These are phyloP conservation scores for Entomophthora muscae DNA, from an alignment of 371 early-diverging fungal species.

Conservation along the genomic window DNA sequence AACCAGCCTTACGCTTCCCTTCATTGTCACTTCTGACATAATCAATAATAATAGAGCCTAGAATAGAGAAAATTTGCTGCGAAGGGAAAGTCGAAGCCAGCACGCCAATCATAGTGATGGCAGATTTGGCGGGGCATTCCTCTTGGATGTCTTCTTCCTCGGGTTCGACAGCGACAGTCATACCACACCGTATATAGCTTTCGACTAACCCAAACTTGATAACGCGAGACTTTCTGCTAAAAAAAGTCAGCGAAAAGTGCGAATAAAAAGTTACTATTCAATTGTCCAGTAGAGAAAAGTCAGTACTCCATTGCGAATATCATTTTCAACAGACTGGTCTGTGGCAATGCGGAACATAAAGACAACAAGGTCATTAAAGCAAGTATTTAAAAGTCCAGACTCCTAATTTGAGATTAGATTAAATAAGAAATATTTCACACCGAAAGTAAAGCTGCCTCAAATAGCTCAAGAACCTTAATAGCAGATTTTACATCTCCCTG, in stretches of 20 bases:
- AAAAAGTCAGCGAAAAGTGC: not conserved
- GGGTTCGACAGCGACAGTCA: constrained; percentile 76
- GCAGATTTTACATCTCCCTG: constrained; percentile 51
- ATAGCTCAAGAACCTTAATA: constrained; percentile 64
- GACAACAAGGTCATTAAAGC: constrained; percentile 55
- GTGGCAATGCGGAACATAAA: constrained; percentile 53
- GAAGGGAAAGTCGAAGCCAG: constrained; percentile 69
- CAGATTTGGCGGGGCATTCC: constrained; percentile 19
- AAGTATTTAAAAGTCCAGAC: constrained; percentile 53
- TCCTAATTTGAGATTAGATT: constrained; percentile 30
- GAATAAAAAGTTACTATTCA: constrained; percentile 56
- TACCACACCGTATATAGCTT: constrained; percentile 48
- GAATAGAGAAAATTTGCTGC: constrained; percentile 64
- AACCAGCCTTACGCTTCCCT: constrained; percentile 59
- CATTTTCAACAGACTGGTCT: constrained; percentile 41
- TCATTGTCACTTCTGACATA: constrained; percentile 62
- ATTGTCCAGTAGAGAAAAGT: constrained; percentile 72
- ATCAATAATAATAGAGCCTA: constrained; percentile 41
- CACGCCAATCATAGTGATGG: constrained; percentile 51
- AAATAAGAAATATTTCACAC: not conserved
- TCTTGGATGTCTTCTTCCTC: constrained; percentile 63
- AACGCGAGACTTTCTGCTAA: constrained; percentile 57
- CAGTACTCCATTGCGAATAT: constrained; percentile 58
- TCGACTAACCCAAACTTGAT: constrained; percentile 58
- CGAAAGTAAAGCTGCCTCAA: constrained; percentile 53